Percentiles rank a stretch among this genome's conserved stretches.
Evolutionary conservation across 2,329 filamentous ascomycete species (phyloP).

Genomic region (Scedosporium aurantiacum): DNA sequence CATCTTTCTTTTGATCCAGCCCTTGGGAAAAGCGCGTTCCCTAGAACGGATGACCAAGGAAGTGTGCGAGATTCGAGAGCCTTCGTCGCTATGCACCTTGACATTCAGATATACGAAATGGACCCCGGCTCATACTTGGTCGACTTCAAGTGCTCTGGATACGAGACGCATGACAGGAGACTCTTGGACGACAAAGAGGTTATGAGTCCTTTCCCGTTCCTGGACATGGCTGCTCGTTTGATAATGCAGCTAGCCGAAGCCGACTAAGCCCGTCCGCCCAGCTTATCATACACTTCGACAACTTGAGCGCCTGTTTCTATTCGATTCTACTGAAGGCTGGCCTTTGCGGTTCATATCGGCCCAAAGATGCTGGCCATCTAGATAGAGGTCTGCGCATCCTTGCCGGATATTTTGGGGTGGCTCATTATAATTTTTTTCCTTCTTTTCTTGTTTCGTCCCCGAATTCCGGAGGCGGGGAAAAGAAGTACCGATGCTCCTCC

Average conservation of each 20-base stretch:
- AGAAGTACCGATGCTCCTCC: not conserved
- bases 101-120: conserved; percentile 93
- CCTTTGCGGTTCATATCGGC: not conserved
- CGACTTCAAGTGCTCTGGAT: conserved; percentile 96
- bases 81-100: conserved; percentile 84
- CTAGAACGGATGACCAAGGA: not conserved
- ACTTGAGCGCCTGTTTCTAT: not conserved
- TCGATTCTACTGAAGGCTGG: not conserved
- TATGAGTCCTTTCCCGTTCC: conserved; percentile 87
- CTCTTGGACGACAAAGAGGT: conserved; percentile 86
- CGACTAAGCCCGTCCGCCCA: conserved; percentile 16
- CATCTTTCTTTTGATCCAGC: not conserved
- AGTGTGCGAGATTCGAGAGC: not conserved
- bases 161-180: conserved; percentile 68
- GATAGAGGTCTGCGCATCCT: not conserved
- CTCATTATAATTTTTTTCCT: too few relatives aligned
- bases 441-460: too few relatives aligned
- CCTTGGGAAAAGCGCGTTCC: not conserved
- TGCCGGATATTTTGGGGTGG: not conserved
- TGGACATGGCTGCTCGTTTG: conserved; percentile 83
- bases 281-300: not conserved
- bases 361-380: not conserved
- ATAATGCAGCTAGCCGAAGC: conserved; percentile 88
- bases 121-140: conserved; percentile 89
- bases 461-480: too few relatives aligned